Evolutionary conservation across 2,329 filamentous ascomycete species (phyloP).

Genomic region (Albifimbria verrucaria): DNA sequence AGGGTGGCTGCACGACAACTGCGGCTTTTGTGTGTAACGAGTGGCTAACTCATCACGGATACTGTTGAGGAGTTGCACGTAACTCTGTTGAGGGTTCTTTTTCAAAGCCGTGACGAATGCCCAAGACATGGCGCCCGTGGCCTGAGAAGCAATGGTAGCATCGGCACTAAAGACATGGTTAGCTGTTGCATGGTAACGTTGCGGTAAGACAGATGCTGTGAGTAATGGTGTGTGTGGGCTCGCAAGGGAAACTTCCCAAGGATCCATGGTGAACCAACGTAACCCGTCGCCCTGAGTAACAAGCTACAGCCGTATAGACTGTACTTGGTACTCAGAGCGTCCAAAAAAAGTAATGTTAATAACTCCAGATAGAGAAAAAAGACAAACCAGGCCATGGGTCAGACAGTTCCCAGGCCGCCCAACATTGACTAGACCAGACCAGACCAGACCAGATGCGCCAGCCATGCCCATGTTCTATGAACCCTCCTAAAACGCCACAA

Average conservation of each 20-base stretch:
- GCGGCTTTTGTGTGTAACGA: conserved; percentile 92
- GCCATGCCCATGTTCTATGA: background rate
- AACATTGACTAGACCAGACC: no score
- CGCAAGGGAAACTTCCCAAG: background rate
- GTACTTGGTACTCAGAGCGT: conserved; percentile 40
- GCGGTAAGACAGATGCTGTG: background rate
- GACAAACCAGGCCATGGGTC: conserved; percentile 3
- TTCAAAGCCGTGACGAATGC: conserved; percentile 90
- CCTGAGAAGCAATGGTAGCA: conserved; percentile 84
- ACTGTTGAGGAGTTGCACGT: conserved; percentile 93
- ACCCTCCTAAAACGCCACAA: background rate
- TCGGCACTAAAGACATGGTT: conserved; percentile 63
- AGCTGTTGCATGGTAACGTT: no score
- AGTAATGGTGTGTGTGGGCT: background rate
- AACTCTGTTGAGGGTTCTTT: conserved; percentile 97
- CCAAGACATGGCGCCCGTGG: conserved; percentile 97
- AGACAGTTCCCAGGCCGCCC: no score
- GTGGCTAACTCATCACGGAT: conserved; percentile 87
- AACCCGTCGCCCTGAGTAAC: conserved; percentile 43
- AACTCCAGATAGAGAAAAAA: conserved; percentile 3
- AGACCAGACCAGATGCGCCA: background rate
- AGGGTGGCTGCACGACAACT: conserved; percentile 95
- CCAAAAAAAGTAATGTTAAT: conserved; percentile 19
- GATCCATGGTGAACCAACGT: conserved; percentile 32
- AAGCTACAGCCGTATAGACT: conserved; percentile 30